Base-by-base conservation (phyloP, 768 basidiomycete genomes). In the Suillus bovinus region DNA sequence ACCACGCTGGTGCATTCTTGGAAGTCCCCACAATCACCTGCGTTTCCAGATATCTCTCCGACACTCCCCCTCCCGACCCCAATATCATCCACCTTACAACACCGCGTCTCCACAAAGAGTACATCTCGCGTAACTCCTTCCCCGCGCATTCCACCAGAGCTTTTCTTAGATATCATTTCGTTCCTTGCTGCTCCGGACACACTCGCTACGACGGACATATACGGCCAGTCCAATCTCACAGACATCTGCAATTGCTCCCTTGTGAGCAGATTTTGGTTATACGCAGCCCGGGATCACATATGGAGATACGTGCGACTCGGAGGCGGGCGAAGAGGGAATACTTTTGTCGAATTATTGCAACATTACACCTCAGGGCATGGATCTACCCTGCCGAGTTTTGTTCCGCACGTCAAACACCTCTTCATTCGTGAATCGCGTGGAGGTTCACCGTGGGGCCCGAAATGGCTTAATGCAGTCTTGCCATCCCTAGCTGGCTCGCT, bases 311-410 rank as follows among this genome's bases (percentile, higher is more conserved):
- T 73, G 34, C 65, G 71, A n/a, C 50, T 74, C 34, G 63, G 60
- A 22, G 47, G 54, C 4, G 47, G 67, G 22, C 63, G 62, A 52
- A 71, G 59, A 53, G 69, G 71, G 29, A 71, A 62, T 63, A 63
- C 62, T 1, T 62, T 74, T 16, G 36, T 71, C 41, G 61, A 59
- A 49, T 41, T 74, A 24, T 33, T 74, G 9, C 57, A 24, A 13
- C 59, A 63, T 14, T 74, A 74, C 54, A 44, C 9, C n/a, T 63
- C 38, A 54, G 60, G 47, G 10, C 31, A 61, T 14, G 39, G n/a
- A 0, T 55, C 36, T n/a, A 83, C 74, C 4, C 88, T 68, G 39
- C 84, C 82, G 8, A 91, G 82, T 41, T 84, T 76, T 11, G 82
- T 82, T 27, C 87, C 87, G 68, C 90, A 93, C 27, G 62, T 76